Conservation (phyloP, 306 rosid genomes). For the Gleditsia sinensis region DNA sequence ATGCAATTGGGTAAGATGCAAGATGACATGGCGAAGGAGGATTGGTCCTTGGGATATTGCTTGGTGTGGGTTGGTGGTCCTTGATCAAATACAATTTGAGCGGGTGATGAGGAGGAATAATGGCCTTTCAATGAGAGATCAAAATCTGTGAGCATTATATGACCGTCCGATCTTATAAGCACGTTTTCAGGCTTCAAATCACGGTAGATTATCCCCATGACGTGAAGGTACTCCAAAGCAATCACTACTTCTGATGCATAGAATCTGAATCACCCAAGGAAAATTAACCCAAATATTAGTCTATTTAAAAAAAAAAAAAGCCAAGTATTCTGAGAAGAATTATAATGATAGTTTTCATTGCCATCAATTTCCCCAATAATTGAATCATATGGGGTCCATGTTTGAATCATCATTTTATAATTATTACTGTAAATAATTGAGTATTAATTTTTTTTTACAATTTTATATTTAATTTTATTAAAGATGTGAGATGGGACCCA, state of each 20-base stretch:
- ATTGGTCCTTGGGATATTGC: slow-evolving; percentile 34
- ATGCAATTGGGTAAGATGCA: slow-evolving; percentile 75
- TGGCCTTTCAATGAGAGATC: slow-evolving; percentile 69
- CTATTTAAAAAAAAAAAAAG: not conserved
- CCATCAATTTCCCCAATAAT: slow-evolving; percentile 20
- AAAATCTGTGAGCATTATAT: slow-evolving; percentile 65
- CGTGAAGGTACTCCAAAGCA: slow-evolving; percentile 61
- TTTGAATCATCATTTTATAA: slow-evolving; percentile 3
- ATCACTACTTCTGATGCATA: slow-evolving; percentile 56
- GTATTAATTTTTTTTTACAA: not conserved
- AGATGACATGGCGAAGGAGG: slow-evolving; percentile 54
- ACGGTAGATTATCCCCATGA: slow-evolving; percentile 63
- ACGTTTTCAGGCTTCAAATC: slow-evolving; percentile 65
- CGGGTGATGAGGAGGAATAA: slow-evolving; percentile 47
- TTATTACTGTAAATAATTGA: not conserved
- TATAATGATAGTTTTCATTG: not conserved
- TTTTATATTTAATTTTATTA: not conserved
- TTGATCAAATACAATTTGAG: slow-evolving; percentile 47
- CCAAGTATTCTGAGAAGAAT: not conserved
- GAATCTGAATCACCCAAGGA: slow-evolving; percentile 36
- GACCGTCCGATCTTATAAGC: slow-evolving; percentile 58
- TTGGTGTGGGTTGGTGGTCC: slow-evolving; percentile 3
- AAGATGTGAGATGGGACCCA: not conserved
- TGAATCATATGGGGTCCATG: slow-evolving; percentile 12
- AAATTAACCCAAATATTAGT: not conserved